A percentile compares a stretch with the other conserved stretches of the same genome.
Conservation (phyloP, 345 rosid genomes). For the Pistacia atlantica region DNA sequence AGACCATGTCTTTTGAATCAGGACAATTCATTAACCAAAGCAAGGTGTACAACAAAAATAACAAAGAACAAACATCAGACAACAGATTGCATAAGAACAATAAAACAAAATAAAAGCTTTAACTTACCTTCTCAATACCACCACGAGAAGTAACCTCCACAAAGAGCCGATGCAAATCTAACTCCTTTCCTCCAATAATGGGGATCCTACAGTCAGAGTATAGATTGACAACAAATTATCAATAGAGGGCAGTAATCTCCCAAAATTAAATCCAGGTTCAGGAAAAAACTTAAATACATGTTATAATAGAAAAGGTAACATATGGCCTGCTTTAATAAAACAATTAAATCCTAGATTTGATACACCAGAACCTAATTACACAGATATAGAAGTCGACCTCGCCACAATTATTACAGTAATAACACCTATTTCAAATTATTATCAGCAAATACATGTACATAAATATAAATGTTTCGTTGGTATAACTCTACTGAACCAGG, state of each 20-base stretch:
- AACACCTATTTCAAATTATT: not conserved
- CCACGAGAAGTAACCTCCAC: conserved; percentile 96
- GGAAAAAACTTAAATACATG: not conserved
- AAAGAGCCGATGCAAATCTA: conserved; percentile 89
- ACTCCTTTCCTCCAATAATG: conserved; percentile 84
- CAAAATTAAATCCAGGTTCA: conserved; percentile 4
- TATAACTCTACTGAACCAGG: not conserved
- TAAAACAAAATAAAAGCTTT: not conserved
- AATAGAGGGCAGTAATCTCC: not conserved
- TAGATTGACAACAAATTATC: not conserved
- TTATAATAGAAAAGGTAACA: not conserved
- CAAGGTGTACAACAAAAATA: not conserved
- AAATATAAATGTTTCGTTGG: not conserved
- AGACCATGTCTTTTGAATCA: not conserved
- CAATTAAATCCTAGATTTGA: not conserved
- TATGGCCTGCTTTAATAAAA: not conserved
- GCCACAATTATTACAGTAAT: not conserved
- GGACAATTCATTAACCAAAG: not conserved
- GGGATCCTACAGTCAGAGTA: conserved; percentile 66
- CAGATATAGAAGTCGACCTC: not conserved
- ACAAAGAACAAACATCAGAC: not conserved
- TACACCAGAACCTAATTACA: not conserved
- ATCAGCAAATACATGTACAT: not conserved
- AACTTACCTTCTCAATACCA: conserved; percentile 82
- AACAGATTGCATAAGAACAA: not conserved